phyloP scores from a whole-genome alignment of 768 basidiomycete species.

The Suillus placidus region DNA sequence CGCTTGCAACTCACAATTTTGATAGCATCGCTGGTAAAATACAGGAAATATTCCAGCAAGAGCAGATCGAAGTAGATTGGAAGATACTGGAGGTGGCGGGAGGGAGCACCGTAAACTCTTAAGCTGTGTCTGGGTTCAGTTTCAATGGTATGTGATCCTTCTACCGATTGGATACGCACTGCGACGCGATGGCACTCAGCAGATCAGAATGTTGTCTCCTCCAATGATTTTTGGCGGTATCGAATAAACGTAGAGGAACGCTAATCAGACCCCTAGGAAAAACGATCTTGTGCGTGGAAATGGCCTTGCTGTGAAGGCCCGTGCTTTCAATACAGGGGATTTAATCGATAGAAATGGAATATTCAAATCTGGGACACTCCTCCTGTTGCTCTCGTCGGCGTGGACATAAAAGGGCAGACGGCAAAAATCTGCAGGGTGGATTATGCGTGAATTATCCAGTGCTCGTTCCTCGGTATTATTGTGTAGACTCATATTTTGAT shows the following conservation, averaged over 20 bases:
- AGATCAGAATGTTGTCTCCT: not conserved
- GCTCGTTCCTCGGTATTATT: not conserved
- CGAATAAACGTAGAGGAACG: not conserved
- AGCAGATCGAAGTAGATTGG: constrained; percentile 87
- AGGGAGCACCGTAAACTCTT: constrained; percentile 38
- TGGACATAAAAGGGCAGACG: not conserved
- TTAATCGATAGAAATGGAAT: not conserved
- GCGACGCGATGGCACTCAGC: not conserved
- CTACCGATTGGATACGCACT: not conserved
- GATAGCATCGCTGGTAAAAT: constrained; percentile 86
- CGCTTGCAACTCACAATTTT: constrained; percentile 85
- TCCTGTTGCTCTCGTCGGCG: not conserved
- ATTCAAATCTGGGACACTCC: not conserved
- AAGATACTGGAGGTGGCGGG: constrained; percentile 74
- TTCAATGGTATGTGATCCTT: not conserved
- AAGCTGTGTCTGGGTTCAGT: constrained; percentile 2
- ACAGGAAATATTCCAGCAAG: constrained; percentile 65
- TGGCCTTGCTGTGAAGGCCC: not conserved
- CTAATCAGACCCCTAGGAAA: not conserved
- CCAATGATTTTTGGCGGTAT: not conserved
- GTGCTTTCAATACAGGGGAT: not conserved
- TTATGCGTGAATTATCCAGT: not conserved
- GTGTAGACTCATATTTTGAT: not conserved
- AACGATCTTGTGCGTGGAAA: not conserved
- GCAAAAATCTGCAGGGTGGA: not conserved